Evolutionary conservation across 805 yeast species (phyloP).

Genomic region (Myxozyma kluyveri): DNA sequence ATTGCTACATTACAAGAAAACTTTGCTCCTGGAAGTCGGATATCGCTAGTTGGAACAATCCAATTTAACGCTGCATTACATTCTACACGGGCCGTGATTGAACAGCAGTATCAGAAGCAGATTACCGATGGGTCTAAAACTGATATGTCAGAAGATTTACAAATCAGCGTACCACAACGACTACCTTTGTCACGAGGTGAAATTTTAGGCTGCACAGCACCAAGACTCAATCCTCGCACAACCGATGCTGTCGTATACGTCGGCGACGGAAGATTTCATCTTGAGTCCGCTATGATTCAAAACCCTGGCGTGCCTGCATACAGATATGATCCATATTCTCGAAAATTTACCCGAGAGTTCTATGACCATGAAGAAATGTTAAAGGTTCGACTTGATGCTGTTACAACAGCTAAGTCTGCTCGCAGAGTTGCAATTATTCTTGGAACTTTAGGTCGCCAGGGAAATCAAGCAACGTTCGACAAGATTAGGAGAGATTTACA

Average conservation of each 20-base stretch:
- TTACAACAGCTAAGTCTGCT: slow-evolving; percentile 49
- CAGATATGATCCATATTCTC: slow-evolving; percentile 91
- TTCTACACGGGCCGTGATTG: slow-evolving; percentile 59
- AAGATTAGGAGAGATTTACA: slow-evolving; percentile 57
- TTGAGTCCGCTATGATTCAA: slow-evolving; percentile 95
- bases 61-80: slow-evolving; percentile 96
- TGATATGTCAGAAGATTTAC: slow-evolving; percentile 44
- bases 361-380: slow-evolving; percentile 86
- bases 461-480: slow-evolving; percentile 72
- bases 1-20: slow-evolving; percentile 71
- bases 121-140: background rate
- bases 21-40: slow-evolving; percentile 57
- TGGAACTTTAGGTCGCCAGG: slow-evolving; percentile 96
- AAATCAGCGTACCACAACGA: slow-evolving; percentile 81
- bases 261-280: slow-evolving; percentile 95
- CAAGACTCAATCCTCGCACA: slow-evolving; percentile 52
- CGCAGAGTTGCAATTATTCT: slow-evolving; percentile 76
- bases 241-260: slow-evolving; percentile 75
- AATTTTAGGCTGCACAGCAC: slow-evolving; percentile 93
- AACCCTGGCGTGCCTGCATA: slow-evolving; percentile 90
- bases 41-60: slow-evolving; percentile 92
- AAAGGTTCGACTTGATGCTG: slow-evolving; percentile 68
- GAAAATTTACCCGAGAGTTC: slow-evolving; percentile 83
- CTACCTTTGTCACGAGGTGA: slow-evolving; percentile 93
- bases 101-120: background rate